A percentile compares a stretch with the other conserved stretches of the same genome.
Conservation (phyloP, 805 yeast species). For the Cyberlindnera saturnus region DNA sequence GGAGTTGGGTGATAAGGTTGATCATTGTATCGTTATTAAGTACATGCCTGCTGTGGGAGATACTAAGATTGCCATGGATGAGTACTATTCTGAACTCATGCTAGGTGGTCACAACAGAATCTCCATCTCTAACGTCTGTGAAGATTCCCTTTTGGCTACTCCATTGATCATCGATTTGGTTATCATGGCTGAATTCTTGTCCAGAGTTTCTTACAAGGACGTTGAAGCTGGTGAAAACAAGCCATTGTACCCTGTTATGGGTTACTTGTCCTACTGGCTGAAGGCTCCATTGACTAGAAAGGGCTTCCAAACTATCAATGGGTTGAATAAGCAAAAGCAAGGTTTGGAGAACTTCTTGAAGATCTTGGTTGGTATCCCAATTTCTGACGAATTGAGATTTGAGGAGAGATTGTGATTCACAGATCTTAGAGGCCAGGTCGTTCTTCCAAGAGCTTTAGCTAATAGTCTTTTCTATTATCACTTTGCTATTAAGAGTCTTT, state of each 20-base stretch:
- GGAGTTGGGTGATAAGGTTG: constrained; percentile 69
- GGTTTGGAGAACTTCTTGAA: constrained; percentile 89
- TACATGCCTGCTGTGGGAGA: constrained; percentile 93
- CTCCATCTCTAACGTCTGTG: constrained; percentile 92
- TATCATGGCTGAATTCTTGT: constrained; percentile 82
- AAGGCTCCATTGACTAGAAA: constrained; percentile 94
- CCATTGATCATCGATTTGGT: constrained; percentile 91
- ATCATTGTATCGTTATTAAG: constrained; percentile 93
- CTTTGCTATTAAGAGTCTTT: too few species aligned
- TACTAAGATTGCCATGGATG: constrained; percentile 97
- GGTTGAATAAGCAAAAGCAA: constrained; percentile 89
- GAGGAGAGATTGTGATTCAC: constrained; percentile 66
- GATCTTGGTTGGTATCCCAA: constrained; percentile 83
- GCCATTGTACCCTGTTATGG: constrained; percentile 74
- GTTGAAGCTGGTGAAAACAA: constrained; percentile 32
- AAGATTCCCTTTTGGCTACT: constrained; percentile 90
- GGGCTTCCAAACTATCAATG: constrained; percentile 86
- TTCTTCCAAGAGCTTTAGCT: neutral
- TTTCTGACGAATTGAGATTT: constrained; percentile 86
- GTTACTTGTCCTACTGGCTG: constrained; percentile 90
- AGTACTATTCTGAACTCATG: constrained; percentile 94
- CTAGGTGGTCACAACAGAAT: constrained; percentile 95
- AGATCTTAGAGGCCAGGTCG: constrained; percentile 3
- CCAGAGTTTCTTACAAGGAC: constrained; percentile 76
- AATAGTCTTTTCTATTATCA: too few species aligned